Evolutionary conservation across 164 flowering plant genomes (phyloP).

Genomic region (Annona cherimola): DNA sequence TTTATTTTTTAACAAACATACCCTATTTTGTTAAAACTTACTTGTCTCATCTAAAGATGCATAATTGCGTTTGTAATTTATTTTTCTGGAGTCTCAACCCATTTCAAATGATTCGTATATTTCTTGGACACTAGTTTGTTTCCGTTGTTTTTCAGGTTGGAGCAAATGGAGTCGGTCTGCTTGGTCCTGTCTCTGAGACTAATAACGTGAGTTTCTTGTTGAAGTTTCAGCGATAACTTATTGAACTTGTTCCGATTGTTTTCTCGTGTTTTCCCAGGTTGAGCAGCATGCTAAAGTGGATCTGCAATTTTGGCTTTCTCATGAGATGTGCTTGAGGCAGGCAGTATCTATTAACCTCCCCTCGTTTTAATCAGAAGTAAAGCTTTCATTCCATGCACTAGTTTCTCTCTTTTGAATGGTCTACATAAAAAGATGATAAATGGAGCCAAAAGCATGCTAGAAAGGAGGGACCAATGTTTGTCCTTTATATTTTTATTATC

Average conservation of each 20-base stretch:
- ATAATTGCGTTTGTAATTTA: too few species aligned
- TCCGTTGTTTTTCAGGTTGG: slow-evolving; percentile 64
- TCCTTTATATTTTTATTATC: background rate
- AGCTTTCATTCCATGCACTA: background rate
- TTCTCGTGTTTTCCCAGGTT: slow-evolving; percentile 38
- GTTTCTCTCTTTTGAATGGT: background rate
- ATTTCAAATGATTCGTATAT: background rate
- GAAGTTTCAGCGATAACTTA: background rate
- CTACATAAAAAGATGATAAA: too few species aligned
- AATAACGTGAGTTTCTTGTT: slow-evolving; percentile 37
- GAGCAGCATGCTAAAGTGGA: slow-evolving; percentile 85
- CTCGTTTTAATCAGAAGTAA: slow-evolving; percentile 74
- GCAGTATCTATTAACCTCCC: slow-evolving; percentile 52
- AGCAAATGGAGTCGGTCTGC: slow-evolving; percentile 70
- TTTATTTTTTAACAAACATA: too few species aligned
- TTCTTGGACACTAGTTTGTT: slow-evolving; percentile 34
- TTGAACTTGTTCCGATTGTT: background rate
- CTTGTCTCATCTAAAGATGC: too few species aligned
- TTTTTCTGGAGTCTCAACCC: background rate
- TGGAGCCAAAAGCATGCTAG: background rate
- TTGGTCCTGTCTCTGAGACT: slow-evolving; percentile 79
- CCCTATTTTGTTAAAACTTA: too few species aligned
- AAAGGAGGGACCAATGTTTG: background rate
- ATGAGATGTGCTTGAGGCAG: slow-evolving; percentile 63
- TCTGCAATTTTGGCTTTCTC: slow-evolving; percentile 90